phyloP scores from a whole-genome alignment of 176 grass and related monocot species.

The Rhipidocladum racemiflorum region DNA sequence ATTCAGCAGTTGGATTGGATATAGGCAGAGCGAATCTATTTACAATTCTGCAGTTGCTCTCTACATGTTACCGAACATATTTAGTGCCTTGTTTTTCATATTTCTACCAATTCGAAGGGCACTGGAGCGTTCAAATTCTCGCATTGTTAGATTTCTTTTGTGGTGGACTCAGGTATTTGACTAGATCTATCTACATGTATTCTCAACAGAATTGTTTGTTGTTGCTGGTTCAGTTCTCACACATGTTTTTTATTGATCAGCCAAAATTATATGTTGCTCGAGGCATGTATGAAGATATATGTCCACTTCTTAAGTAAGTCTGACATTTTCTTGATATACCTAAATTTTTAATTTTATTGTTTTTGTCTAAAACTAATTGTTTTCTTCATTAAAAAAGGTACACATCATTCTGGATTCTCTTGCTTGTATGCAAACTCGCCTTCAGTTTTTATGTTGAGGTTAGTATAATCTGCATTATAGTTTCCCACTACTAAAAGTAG shows the following conservation, averaged over 20 bases:
- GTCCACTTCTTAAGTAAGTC: slow-evolving; percentile 90
- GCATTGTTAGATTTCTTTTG: slow-evolving; percentile 67
- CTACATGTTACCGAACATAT: slow-evolving; percentile 90
- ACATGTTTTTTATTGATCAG: slow-evolving; percentile 45
- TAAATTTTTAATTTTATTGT: slow-evolving; percentile 14
- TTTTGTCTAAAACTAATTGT: not conserved
- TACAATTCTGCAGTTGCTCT: slow-evolving; percentile 84
- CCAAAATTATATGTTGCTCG: slow-evolving; percentile 87
- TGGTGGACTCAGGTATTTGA: slow-evolving; percentile 89
- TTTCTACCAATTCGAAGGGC: slow-evolving; percentile 57
- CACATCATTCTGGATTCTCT: slow-evolving; percentile 89
- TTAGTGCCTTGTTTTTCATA: slow-evolving; percentile 82
- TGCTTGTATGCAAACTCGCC: slow-evolving; percentile 92
- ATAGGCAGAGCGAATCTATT: slow-evolving; percentile 57
- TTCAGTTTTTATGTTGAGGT: slow-evolving; percentile 99
- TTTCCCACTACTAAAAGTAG: not conserved
- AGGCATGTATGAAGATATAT: slow-evolving; percentile 81
- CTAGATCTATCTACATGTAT: slow-evolving; percentile 4
- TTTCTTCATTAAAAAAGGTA: slow-evolving; percentile 62
- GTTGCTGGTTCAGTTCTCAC: slow-evolving; percentile 8
- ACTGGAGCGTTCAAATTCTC: slow-evolving; percentile 70
- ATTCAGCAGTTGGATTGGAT: slow-evolving; percentile 79
- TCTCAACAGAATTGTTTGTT: slow-evolving; percentile 24
- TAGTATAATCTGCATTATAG: slow-evolving; percentile 12
- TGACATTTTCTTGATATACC: slow-evolving; percentile 10